A percentile compares a stretch with the other conserved stretches of the same genome.
These are phyloP conservation scores for Fusarium setosum DNA, from an alignment of 2,329 filamentous ascomycete species.

Conservation along the genomic window DNA sequence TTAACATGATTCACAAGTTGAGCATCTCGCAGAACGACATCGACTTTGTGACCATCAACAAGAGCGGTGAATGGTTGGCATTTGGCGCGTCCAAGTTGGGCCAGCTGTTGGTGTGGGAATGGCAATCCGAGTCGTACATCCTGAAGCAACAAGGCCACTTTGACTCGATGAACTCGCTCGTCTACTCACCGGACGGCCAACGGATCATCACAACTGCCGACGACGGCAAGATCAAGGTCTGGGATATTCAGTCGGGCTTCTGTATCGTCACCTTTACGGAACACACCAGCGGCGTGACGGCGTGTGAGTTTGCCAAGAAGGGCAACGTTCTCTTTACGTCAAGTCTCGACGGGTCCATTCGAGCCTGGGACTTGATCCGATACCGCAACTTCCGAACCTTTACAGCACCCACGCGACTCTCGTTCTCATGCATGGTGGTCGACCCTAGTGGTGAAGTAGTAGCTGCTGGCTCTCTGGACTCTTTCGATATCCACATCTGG, in stretches of 20 bases:
- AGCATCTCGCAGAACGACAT: constrained; percentile 98
- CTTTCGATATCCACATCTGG: constrained; percentile 98
- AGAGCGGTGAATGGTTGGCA: constrained; percentile 94
- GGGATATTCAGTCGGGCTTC: constrained; percentile 96
- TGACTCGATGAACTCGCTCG: constrained; percentile 92
- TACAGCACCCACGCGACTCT: constrained; percentile 89
- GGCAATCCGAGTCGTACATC: constrained; percentile 99
- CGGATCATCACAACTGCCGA: constrained; percentile 94
- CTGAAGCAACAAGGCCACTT: constrained; percentile 98
- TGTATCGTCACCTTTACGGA: constrained; percentile 99
- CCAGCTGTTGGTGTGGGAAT: constrained; percentile 98
- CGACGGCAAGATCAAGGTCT: constrained; percentile 98
- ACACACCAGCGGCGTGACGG: constrained; percentile 92
- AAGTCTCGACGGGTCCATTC: constrained; percentile 91
- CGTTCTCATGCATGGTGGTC: constrained; percentile 95
- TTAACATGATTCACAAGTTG: constrained; percentile 91
- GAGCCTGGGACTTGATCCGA: constrained; percentile 95
- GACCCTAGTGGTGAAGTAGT: constrained; percentile 97
- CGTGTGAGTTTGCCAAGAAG: constrained; percentile 93
- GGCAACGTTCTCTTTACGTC: constrained; percentile 97
- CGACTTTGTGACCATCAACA: constrained; percentile 93
- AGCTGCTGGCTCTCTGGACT: constrained; percentile 93
- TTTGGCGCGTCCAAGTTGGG: constrained; percentile 96
- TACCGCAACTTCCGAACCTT: constrained; percentile 99
- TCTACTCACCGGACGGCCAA: constrained; percentile 94